These are phyloP conservation scores for Camillea tinctor DNA, from an alignment of 2,329 filamentous ascomycete species.

Conservation along the genomic window DNA sequence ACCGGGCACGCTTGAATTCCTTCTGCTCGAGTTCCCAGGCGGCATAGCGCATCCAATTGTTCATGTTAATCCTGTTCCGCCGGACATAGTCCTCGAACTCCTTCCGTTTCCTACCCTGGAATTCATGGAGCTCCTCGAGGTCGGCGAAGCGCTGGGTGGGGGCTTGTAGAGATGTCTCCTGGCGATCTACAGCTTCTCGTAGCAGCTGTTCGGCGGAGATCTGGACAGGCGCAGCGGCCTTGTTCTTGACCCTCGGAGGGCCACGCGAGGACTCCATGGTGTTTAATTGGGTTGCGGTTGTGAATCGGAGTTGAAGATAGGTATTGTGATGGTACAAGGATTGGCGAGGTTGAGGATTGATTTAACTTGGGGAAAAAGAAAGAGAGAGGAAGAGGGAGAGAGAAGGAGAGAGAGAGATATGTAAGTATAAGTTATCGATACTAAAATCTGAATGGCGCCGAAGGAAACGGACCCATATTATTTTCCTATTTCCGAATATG, in stretches of 20 bases:
- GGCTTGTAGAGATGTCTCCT: constrained; percentile 83
- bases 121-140: constrained; percentile 96
- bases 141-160: constrained; percentile 95
- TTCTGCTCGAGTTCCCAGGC: constrained; percentile 98
- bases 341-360: constrained; percentile 13
- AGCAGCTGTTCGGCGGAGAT: constrained; percentile 97
- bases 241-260: constrained; percentile 97
- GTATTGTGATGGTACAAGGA: not conserved
- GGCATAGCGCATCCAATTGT: constrained; percentile 98
- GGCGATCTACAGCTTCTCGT: constrained; percentile 93
- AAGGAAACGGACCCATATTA: constrained; percentile 3
- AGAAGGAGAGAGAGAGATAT: not conserved
- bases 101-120: constrained; percentile 90
- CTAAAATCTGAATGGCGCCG: constrained; percentile 2
- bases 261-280: constrained; percentile 88
- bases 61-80: constrained; percentile 91
- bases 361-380: not conserved
- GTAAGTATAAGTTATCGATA: too few species aligned
- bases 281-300: too few species aligned
- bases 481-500: not conserved
- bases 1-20: constrained; percentile 87
- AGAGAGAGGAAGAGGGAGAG: not conserved
- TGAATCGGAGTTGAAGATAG: too few species aligned
- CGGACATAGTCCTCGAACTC: constrained; percentile 98
- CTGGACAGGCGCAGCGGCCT: constrained; percentile 85